Evolutionary conservation across 495 filamentous ascomycete species (phyloP), one percentile per base, ranked within the genome.

Genomic region (Aspergillus coremiiformis): DNA sequence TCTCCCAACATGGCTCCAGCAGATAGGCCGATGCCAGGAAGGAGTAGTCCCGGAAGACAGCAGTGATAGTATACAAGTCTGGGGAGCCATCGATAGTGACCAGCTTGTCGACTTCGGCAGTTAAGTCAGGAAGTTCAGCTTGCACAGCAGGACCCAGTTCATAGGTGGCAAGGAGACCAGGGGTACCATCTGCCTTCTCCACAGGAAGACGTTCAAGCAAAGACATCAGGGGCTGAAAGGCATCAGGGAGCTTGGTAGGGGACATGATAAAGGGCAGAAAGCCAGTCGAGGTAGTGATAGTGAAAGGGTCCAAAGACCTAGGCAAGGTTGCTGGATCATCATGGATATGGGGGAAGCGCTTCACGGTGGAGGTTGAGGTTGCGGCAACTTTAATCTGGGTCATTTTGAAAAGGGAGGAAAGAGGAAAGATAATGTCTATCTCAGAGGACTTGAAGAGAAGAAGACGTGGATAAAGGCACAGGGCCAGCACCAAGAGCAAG

Each of bases 1-100:
- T 77, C 72, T 84, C 73, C 70, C 90, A 90, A 67, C 90, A 96
- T n/a, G 90, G 90, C 72, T 96, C 90, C n/a, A 96, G 78, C 14
- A 96, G 73, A 63, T 93, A 95, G 0, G 90, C 85, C 12, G 86
- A 91, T 1, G 89, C 87, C 3, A 95, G 70, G 72, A 94, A 96
- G 22, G 85, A 84, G 64, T 95, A 95, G 71, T 95, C 90, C 21
- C 90, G 75, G 67, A 94, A 95, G 48, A 92, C 69, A 23, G 89
- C 90, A 62, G 87, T 88, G 74, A 92, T 77, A 24, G 85, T 72
- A 15, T 83, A 84, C 17, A 90, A 74, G 66, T 95, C 83, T 45
- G 75, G 67, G 32, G 72, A 70, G 1, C 70, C 70, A 56, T 73
- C 69, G 19, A 61, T 42, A 14, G 69, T 57, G 20, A 67, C 57